These are phyloP conservation scores for Penicillium sp. DNA, from an alignment of 2,329 filamentous ascomycete species.

Conservation along the genomic window DNA sequence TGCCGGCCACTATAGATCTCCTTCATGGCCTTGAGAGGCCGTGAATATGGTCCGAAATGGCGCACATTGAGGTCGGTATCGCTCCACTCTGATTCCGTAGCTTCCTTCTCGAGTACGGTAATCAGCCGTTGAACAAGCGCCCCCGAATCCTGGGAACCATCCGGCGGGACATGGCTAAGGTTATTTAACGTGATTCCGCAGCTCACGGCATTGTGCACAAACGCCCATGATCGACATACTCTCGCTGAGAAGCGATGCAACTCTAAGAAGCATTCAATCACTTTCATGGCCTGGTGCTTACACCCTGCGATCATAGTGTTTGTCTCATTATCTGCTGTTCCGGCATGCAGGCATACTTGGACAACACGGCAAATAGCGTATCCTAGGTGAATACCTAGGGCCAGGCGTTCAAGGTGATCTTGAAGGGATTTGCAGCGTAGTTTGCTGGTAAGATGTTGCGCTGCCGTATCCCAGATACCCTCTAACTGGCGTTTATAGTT, in stretches of 20 bases:
- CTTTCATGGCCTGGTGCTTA: conserved; percentile 2
- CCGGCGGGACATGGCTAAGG: neutral
- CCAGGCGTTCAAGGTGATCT: conserved; percentile 26
- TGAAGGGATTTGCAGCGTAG: conserved; percentile 22
- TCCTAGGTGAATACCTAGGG: conserved; percentile 24
- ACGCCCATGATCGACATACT: conserved; percentile 12
- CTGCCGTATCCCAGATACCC: conserved; percentile 12
- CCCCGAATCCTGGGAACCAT: neutral
- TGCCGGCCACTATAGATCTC: conserved; percentile 11
- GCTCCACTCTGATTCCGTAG: conserved; percentile 24
- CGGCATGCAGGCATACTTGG: conserved; percentile 18
- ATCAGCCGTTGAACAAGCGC: conserved; percentile 18
- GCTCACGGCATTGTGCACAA: conserved; percentile 16
- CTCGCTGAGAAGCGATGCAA: conserved; percentile 8
- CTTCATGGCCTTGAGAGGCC: conserved; percentile 23
- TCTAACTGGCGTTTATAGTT: conserved; percentile 18
- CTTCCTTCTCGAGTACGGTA: conserved; percentile 24
- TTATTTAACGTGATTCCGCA: conserved; percentile 16
- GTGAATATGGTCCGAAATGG: conserved; percentile 27
- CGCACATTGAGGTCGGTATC: conserved; percentile 28
- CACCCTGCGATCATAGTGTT: neutral
- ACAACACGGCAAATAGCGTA: conserved; percentile 25
- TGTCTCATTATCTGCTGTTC: neutral
- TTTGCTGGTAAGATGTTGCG: conserved; percentile 20
- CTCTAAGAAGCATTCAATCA: conserved; percentile 13